These are phyloP conservation scores for Hymenoscyphus linearis DNA, from an alignment of 2,329 filamentous ascomycete genomes.

Conservation along the genomic window DNA sequence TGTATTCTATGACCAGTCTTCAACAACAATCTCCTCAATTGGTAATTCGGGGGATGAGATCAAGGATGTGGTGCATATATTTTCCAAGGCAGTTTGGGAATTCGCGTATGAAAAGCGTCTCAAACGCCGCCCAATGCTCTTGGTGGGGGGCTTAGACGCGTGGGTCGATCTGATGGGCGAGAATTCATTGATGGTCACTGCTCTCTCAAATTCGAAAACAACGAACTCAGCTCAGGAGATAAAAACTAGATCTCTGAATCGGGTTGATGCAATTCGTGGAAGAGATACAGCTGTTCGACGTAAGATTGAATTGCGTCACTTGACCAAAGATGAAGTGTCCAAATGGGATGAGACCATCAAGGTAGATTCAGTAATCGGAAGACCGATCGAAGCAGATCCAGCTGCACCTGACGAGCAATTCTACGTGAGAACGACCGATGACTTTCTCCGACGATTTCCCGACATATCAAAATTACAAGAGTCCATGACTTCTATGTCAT, in stretches of 20 bases:
- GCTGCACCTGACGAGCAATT: slow-evolving; percentile 42
- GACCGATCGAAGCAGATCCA: slow-evolving; percentile 36
- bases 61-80: slow-evolving; percentile 57
- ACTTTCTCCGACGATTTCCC: slow-evolving; percentile 79
- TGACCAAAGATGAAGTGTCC: slow-evolving; percentile 75
- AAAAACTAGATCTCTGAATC: slow-evolving; percentile 33
- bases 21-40: slow-evolving; percentile 34
- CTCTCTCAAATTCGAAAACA: slow-evolving; percentile 39
- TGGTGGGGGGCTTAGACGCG: slow-evolving; percentile 77
- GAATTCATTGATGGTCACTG: slow-evolving; percentile 44
- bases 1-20: slow-evolving; percentile 79
- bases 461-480: slow-evolving; percentile 58
- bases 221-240: slow-evolving; percentile 27
- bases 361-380: slow-evolving; percentile 47
- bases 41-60: slow-evolving; percentile 39
- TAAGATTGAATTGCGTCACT: slow-evolving; percentile 53
- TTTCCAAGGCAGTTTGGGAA: slow-evolving; percentile 75
- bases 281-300: slow-evolving; percentile 26
- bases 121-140: slow-evolving; percentile 66
- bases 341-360: slow-evolving; percentile 74
- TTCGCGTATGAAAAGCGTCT: slow-evolving; percentile 78
- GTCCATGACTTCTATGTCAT: slow-evolving; percentile 47
- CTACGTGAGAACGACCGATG: slow-evolving; percentile 69
- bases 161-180: slow-evolving; percentile 79
- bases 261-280: slow-evolving; percentile 42